Evolutionary conservation across 805 yeast genomes (phyloP).

Genomic region (Candida argentea): DNA sequence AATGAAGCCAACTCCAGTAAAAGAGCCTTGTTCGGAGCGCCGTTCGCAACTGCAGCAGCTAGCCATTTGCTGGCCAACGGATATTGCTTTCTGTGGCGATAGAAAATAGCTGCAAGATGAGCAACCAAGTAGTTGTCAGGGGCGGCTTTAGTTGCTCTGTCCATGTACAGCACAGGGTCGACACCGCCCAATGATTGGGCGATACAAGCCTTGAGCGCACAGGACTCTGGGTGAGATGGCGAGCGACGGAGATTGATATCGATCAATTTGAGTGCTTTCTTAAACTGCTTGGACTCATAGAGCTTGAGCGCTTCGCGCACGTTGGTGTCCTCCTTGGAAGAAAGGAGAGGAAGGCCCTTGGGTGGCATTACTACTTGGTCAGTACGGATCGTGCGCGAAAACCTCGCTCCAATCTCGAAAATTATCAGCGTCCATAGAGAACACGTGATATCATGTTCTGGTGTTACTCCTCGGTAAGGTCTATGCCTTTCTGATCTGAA

Average conservation of each 20-base stretch:
- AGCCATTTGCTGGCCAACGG: slow-evolving; percentile 73
- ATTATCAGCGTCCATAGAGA: too few species aligned
- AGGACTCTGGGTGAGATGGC: slow-evolving; percentile 65
- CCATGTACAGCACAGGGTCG: slow-evolving; percentile 14
- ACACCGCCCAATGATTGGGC: slow-evolving; percentile 44
- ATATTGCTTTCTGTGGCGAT: slow-evolving; percentile 60
- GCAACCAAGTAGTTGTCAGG: slow-evolving; percentile 58
- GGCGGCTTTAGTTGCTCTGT: slow-evolving; percentile 56
- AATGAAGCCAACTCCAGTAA: slow-evolving; percentile 72
- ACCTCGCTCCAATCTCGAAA: too few species aligned
- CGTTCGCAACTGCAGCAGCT: slow-evolving; percentile 62
- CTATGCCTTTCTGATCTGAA: too few species aligned
- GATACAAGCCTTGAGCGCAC: slow-evolving; percentile 76
- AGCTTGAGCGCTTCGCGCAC: slow-evolving; percentile 75
- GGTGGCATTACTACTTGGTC: slow-evolving; percentile 8
- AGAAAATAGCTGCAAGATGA: slow-evolving; percentile 80
- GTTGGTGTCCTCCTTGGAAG: slow-evolving; percentile 57
- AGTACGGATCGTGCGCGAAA: too few species aligned
- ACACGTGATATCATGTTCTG: too few species aligned
- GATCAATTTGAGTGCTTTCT: slow-evolving; percentile 67
- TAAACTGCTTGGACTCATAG: slow-evolving; percentile 80
- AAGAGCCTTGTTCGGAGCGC: slow-evolving; percentile 69
- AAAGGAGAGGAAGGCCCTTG: slow-evolving; percentile 22
- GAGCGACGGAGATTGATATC: slow-evolving; percentile 72
- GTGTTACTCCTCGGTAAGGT: too few species aligned